Evolutionary conservation across 148 eudicot genomes (phyloP).

Genomic region (Rhododendron kiyosumense): DNA sequence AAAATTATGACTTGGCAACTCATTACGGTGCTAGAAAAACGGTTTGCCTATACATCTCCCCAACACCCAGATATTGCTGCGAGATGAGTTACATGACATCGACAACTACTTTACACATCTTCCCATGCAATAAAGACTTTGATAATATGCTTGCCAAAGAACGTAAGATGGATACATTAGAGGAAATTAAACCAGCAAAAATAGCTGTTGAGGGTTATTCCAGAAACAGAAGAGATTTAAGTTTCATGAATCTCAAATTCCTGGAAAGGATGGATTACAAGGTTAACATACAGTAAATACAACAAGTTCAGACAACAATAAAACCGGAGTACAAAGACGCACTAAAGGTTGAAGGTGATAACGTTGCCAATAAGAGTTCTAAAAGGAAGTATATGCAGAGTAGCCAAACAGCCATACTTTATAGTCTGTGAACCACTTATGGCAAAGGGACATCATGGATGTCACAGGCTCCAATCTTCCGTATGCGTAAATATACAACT

Average conservation of each 20-base stretch:
- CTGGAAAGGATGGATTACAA: background rate
- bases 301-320: background rate
- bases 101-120: background rate
- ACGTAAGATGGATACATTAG: background rate
- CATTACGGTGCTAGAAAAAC: background rate
- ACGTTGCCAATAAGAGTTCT: constrained; percentile 20
- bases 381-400: constrained; percentile 44
- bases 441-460: constrained; percentile 36
- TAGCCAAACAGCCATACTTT: constrained; percentile 42
- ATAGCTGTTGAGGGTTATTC: background rate
- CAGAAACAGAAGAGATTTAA: background rate
- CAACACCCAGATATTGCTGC: background rate
- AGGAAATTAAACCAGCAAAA: background rate
- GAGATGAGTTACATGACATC: background rate
- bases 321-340: constrained; percentile 11
- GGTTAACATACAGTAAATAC: background rate
- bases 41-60: background rate
- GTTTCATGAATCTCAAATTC: background rate
- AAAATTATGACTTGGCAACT: background rate
- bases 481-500: constrained; percentile 68
- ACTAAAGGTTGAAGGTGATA: constrained; percentile 17
- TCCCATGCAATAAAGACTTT: background rate
- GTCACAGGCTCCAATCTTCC: constrained; percentile 46
- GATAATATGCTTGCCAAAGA: background rate
- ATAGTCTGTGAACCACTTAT: constrained; percentile 47